A percentile compares a stretch with the other conserved stretches of the same genome.
Evolutionary conservation across 192 early-diverging fungal genomes (phyloP).

Genomic region (Umbelopsis vinacea): DNA sequence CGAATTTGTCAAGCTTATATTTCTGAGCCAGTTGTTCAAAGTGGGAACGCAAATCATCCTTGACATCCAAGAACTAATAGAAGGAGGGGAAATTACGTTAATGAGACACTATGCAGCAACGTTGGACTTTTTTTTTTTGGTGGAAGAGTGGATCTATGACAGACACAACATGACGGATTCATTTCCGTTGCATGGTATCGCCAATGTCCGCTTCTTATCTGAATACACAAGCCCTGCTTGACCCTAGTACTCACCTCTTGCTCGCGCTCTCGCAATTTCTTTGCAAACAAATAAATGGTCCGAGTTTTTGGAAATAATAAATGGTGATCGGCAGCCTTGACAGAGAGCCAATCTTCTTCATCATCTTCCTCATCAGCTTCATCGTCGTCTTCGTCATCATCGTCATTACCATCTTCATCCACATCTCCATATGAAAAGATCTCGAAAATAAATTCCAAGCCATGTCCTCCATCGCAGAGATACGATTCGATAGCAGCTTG

Average conservation of each 20-base stretch:
- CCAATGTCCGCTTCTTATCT: background rate
- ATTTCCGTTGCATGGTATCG: too few species aligned
- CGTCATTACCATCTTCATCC: constrained; percentile 41
- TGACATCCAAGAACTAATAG: constrained; percentile 38
- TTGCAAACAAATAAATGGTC: constrained; percentile 41
- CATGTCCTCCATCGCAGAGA: constrained; percentile 51
- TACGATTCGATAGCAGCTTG: constrained; percentile 59
- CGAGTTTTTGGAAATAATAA: constrained; percentile 40
- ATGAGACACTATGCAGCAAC: too few species aligned
- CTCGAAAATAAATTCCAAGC: constrained; percentile 53
- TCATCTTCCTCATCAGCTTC: constrained; percentile 28
- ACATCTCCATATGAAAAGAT: constrained; percentile 60
- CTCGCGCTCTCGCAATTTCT: constrained; percentile 25
- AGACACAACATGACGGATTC: too few species aligned
- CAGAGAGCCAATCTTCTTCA: constrained; percentile 37
- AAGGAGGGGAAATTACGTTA: too few species aligned
- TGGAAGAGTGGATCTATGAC: too few species aligned
- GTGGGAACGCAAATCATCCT: constrained; percentile 35
- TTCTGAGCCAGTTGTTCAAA: constrained; percentile 42
- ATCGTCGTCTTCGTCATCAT: constrained; percentile 12
- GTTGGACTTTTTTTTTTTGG: too few species aligned
- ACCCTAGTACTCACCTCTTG: background rate
- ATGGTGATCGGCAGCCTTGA: constrained; percentile 43
- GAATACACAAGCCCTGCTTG: too few species aligned
- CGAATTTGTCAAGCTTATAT: constrained; percentile 42